Evolutionary conservation across 768 basidiomycete species (phyloP), one percentile per base, ranked within the genome.

Genomic region (Tephrocybe sp.): DNA sequence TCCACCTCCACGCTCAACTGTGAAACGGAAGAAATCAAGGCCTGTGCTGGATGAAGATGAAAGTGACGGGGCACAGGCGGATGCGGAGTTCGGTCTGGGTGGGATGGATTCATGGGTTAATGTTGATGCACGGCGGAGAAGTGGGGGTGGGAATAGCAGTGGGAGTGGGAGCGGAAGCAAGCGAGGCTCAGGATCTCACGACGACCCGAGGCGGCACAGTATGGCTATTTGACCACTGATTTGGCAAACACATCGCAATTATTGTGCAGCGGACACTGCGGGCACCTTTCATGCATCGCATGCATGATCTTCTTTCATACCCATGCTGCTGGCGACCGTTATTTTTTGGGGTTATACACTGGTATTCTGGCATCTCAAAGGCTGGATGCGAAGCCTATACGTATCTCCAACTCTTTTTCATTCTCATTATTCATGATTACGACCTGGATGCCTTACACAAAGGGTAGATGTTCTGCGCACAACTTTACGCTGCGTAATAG

Each of bases 31-130:
- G 62, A 84, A 79, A 57, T 80, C 79, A 3, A 72, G 77, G 29
- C 73, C 76, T 16, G 50, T 67, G 5, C 66, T 70, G 1, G 73
- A 76, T 1, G 80, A 82, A 3, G 79, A 72, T 3, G 83, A 86
- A 47, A 83, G 81, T 54, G 86, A 84, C 29, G 84, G 82, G 1
- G 78, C 74, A n/a, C 79, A 88, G 55, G 86, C 84, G 3, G 87
- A 88, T 61, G 84, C 74, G 16, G 86, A 88, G 64, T 83, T 73
- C 33, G 55, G 58, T 30, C 59, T 42, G 8, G 59, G 51, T 54
- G 66, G 49, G 7, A 47, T 50, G 33, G 55, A 50, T 18, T 59
- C 65, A 22, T 83, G 82, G 79, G 69, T 77, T 38, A 82, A 82
- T 61, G 60, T 79, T 9, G 83, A 83, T 15, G 76, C 77, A 8